phyloP scores from a whole-genome alignment of 1,284 basidiomycete species.

The Microbotryum silenes-acaulis region DNA sequence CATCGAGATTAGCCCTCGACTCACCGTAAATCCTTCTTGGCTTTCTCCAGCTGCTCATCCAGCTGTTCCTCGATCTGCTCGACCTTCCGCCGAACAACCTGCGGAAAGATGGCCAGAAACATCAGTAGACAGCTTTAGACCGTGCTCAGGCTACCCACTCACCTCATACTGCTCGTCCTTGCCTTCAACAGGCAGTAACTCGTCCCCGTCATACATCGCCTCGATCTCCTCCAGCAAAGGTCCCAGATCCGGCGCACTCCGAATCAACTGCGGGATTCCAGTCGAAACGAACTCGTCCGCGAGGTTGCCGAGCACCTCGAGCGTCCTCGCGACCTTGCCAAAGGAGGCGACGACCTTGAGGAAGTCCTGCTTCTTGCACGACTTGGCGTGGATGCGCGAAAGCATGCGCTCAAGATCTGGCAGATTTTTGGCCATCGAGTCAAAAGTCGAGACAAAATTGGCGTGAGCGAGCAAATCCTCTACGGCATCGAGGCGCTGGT shows the following conservation, averaged over 20 bases:
- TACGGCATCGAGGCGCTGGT: slow-evolving; percentile 82
- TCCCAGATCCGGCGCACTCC: slow-evolving; percentile 69
- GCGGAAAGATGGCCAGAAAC: background rate
- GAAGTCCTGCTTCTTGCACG: slow-evolving; percentile 77
- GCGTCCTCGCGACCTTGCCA: slow-evolving; percentile 58
- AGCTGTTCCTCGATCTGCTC: slow-evolving; percentile 59
- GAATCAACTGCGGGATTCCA: slow-evolving; percentile 63
- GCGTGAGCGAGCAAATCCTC: slow-evolving; percentile 73
- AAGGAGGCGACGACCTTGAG: slow-evolving; percentile 69
- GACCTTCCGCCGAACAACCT: slow-evolving; percentile 60
- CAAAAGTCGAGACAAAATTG: slow-evolving; percentile 67
- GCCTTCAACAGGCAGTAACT: slow-evolving; percentile 64
- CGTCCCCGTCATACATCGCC: slow-evolving; percentile 60
- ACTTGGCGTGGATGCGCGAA: slow-evolving; percentile 85
- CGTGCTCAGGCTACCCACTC: background rate
- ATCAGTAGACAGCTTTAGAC: background rate
- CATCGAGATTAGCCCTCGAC: slow-evolving; percentile 8
- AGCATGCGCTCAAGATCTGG: slow-evolving; percentile 91
- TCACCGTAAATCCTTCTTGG: slow-evolving; percentile 56
- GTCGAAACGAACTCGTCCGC: slow-evolving; percentile 63
- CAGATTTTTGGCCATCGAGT: slow-evolving; percentile 63
- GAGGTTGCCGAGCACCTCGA: slow-evolving; percentile 56
- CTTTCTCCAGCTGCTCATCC: slow-evolving; percentile 56
- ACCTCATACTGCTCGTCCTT: slow-evolving; percentile 73
- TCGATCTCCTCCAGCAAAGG: slow-evolving; percentile 57